Conservation (phyloP, 1,139 yeast genomes). For the Magnusiomyces clavatus region DNA sequence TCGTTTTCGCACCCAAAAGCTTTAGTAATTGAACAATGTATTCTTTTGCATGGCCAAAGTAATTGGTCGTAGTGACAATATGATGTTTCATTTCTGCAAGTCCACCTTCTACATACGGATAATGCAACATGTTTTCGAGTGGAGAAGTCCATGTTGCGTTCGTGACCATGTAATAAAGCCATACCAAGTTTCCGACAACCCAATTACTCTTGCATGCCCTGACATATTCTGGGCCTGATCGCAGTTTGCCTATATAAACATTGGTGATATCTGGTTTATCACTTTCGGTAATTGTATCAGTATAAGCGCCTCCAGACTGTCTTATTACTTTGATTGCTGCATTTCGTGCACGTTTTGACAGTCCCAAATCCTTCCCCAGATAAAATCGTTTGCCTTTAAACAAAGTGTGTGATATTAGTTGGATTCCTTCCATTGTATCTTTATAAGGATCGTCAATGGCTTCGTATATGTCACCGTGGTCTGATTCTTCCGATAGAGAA, state of each 20-base stretch:
- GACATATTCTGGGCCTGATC: constrained; percentile 50
- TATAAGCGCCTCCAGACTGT: constrained; percentile 25
- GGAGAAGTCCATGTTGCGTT: constrained; percentile 55
- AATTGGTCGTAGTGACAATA: constrained; percentile 64
- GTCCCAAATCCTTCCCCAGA: constrained; percentile 18
- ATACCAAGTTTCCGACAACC: constrained; percentile 6
- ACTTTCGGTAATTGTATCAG: too few species aligned
- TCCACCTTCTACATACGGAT: constrained; percentile 56
- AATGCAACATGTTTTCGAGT: constrained; percentile 49
- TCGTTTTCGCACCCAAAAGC: constrained; percentile 56
- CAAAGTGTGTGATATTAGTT: not conserved
- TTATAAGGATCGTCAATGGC: too few species aligned
- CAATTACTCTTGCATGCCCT: constrained; percentile 18
- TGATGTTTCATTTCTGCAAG: constrained; percentile 46
- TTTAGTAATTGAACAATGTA: constrained; percentile 60
- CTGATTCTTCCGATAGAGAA: too few species aligned
- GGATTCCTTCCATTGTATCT: too few species aligned
- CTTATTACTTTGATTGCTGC: constrained; percentile 11
- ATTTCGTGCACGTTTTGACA: constrained; percentile 22
- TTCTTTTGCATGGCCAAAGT: constrained; percentile 73
- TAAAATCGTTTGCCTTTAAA: constrained; percentile 18
- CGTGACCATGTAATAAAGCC: constrained; percentile 40
- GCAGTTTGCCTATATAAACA: constrained; percentile 58
- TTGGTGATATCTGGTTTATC: constrained; percentile 25
- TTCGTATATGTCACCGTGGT: too few species aligned